Evolutionary conservation across 441 rosid species (phyloP).

Genomic region (Capsella rubella): DNA sequence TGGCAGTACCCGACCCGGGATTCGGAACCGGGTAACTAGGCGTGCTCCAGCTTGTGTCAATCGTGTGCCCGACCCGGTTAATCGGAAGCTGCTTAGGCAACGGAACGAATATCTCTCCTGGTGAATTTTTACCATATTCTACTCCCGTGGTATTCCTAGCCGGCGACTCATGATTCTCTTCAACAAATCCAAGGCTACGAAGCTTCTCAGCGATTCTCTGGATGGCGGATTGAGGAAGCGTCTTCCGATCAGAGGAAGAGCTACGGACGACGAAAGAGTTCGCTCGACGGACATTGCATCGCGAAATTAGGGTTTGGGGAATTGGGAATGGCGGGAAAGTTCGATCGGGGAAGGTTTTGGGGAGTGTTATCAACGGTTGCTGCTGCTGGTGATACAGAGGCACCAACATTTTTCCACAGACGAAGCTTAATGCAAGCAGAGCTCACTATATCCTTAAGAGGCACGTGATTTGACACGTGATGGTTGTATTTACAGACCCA

Average conservation of each 20-base stretch:
- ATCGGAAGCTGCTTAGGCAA: slow-evolving; percentile 70
- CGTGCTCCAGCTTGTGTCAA: slow-evolving; percentile 98
- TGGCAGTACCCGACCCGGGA: slow-evolving; percentile 77
- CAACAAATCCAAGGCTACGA: slow-evolving; percentile 79
- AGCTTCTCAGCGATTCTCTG: slow-evolving; percentile 92
- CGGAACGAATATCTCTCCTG: slow-evolving; percentile 89
- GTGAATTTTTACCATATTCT: slow-evolving; percentile 28
- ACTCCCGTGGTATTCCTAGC: background rate
- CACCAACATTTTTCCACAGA: slow-evolving; percentile 54
- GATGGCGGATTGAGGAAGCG: slow-evolving; percentile 81
- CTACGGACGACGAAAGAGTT: slow-evolving; percentile 45
- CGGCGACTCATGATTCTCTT: slow-evolving; percentile 39
- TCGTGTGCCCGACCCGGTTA: slow-evolving; percentile 85
- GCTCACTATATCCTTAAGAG: slow-evolving; percentile 11
- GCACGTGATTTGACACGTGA: slow-evolving; percentile 36
- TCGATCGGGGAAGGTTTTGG: slow-evolving; percentile 47
- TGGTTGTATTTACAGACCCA: slow-evolving; percentile 2
- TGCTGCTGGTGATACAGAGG: slow-evolving; percentile 45
- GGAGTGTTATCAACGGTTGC: slow-evolving; percentile 35
- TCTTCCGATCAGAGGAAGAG: slow-evolving; percentile 46
- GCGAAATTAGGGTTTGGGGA: slow-evolving; percentile 44
- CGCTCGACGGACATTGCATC: slow-evolving; percentile 40
- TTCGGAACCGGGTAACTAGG: slow-evolving; percentile 86
- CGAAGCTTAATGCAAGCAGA: slow-evolving; percentile 11
- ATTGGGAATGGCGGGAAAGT: slow-evolving; percentile 42